These are phyloP conservation scores for Pulveroboletus frians DNA, from an alignment of 768 basidiomycete species.

Conservation along the genomic window DNA sequence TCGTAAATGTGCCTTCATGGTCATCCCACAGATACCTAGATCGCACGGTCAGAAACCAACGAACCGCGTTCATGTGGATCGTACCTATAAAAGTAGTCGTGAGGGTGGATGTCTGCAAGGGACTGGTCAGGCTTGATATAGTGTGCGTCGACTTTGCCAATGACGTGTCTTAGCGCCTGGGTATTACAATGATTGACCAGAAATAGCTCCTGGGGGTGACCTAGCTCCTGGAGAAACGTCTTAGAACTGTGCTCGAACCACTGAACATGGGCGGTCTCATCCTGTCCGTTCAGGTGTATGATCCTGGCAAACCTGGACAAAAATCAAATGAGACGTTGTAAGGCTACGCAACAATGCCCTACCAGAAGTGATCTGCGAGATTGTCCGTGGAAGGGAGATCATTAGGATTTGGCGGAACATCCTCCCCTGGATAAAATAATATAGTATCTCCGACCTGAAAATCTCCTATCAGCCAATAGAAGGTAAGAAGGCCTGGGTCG, in stretches of 20 bases:
- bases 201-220: conserved; percentile 61
- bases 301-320: conserved; percentile 63
- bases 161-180: conserved; percentile 35
- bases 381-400: conserved; percentile 36
- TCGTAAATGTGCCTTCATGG: conserved; percentile 40
- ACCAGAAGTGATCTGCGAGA: conserved; percentile 66
- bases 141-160: conserved; percentile 46
- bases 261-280: conserved; percentile 53
- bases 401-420: conserved; percentile 31
- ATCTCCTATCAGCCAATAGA: background rate
- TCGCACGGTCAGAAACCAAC: background rate
- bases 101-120: conserved; percentile 24
- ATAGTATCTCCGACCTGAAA: conserved; percentile 60
- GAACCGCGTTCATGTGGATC: conserved; percentile 1
- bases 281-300: conserved; percentile 42
- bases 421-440: conserved; percentile 41
- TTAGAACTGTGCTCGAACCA: conserved; percentile 72
- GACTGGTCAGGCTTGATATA: conserved; percentile 25
- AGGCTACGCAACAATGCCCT: background rate
- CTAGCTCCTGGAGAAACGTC: conserved; percentile 56
- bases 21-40: conserved; percentile 50
- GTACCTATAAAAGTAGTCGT: conserved; percentile 58
- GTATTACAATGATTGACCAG: conserved; percentile 50
- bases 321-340: background rate
- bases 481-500: background rate